Evolutionary conservation across 1,139 yeast genomes (phyloP).

Genomic region (Debaryomycetaceae sp.): DNA sequence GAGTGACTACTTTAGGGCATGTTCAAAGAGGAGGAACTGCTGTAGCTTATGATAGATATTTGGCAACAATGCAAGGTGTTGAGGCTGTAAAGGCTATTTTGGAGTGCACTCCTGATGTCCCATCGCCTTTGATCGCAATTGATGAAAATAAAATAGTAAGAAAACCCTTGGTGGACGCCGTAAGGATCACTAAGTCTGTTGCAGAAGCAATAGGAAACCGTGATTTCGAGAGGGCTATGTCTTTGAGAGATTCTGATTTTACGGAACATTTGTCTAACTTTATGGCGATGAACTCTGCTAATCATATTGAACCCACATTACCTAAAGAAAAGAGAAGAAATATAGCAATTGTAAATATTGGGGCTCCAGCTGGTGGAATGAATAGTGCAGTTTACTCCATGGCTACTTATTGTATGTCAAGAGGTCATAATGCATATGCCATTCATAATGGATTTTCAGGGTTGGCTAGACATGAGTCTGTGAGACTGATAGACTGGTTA

Average conservation of each 20-base stretch:
- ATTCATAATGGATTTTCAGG: slow-evolving; percentile 78
- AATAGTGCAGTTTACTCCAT: slow-evolving; percentile 76
- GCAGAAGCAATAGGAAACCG: slow-evolving; percentile 61
- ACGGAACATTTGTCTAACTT: slow-evolving; percentile 64
- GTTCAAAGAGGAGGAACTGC: slow-evolving; percentile 89
- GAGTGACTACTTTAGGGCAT: slow-evolving; percentile 78
- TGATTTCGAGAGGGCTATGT: slow-evolving; percentile 64
- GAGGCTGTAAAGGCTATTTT: slow-evolving; percentile 78
- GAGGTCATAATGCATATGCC: slow-evolving; percentile 72
- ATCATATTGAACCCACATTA: slow-evolving; percentile 55
- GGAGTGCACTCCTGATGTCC: slow-evolving; percentile 65
- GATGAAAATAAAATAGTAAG: slow-evolving; percentile 69
- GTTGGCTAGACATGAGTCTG: slow-evolving; percentile 70
- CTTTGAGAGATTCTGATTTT: slow-evolving; percentile 68
- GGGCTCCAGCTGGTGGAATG: slow-evolving; percentile 84
- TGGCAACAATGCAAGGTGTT: slow-evolving; percentile 81
- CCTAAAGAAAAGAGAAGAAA: slow-evolving; percentile 57
- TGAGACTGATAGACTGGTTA: slow-evolving; percentile 60
- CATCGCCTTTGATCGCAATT: slow-evolving; percentile 75
- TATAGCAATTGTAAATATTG: slow-evolving; percentile 72
- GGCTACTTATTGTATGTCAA: slow-evolving; percentile 69
- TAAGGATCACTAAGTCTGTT: slow-evolving; percentile 62
- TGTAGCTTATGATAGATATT: slow-evolving; percentile 70
- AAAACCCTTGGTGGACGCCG: slow-evolving; percentile 71
- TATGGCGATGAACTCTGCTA: slow-evolving; percentile 57